Percentiles rank a stretch among this genome's conserved stretches.
Conservation (phyloP, 192 early-diverging fungal species). For the Podila clonocystis region DNA sequence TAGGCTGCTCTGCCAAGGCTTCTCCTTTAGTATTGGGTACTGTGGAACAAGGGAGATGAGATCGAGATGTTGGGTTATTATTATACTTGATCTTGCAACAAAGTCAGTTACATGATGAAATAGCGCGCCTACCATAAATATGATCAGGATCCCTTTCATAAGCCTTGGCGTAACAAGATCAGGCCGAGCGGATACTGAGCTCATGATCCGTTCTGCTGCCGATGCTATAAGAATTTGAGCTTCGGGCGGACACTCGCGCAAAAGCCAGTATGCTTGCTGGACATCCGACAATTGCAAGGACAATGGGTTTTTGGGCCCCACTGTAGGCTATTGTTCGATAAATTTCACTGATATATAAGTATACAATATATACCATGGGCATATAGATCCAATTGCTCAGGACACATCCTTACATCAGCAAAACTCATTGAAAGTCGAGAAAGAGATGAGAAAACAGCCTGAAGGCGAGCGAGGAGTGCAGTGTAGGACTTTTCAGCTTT, state of each 20-base stretch:
- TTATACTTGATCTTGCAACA: not conserved
- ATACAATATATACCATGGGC: too few species aligned
- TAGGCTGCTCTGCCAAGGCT: conserved; percentile 41
- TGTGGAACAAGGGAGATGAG: not conserved
- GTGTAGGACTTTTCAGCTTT: conserved; percentile 26
- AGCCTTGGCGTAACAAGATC: conserved; percentile 40
- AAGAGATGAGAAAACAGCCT: conserved; percentile 41
- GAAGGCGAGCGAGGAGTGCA: conserved; percentile 16
- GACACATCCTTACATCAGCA: conserved; percentile 30
- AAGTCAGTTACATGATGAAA: not conserved
- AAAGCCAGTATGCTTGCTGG: conserved; percentile 42
- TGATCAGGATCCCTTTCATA: conserved; percentile 49
- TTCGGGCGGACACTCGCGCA: conserved; percentile 41
- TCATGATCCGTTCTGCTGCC: conserved; percentile 46
- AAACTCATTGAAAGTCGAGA: conserved; percentile 47
- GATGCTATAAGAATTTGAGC: conserved; percentile 36
- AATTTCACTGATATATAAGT: too few species aligned
- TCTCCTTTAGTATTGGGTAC: conserved; percentile 46
- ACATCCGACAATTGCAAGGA: conserved; percentile 46
- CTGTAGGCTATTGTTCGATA: conserved; percentile 18
- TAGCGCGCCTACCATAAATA: conserved; percentile 31
- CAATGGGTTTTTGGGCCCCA: conserved; percentile 36
- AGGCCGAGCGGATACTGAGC: conserved; percentile 39
- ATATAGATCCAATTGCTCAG: not conserved
- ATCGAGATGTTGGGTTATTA: not conserved